These are phyloP conservation scores for Ogataea allantospora DNA, from an alignment of 805 yeast genomes.

Conservation along the genomic window DNA sequence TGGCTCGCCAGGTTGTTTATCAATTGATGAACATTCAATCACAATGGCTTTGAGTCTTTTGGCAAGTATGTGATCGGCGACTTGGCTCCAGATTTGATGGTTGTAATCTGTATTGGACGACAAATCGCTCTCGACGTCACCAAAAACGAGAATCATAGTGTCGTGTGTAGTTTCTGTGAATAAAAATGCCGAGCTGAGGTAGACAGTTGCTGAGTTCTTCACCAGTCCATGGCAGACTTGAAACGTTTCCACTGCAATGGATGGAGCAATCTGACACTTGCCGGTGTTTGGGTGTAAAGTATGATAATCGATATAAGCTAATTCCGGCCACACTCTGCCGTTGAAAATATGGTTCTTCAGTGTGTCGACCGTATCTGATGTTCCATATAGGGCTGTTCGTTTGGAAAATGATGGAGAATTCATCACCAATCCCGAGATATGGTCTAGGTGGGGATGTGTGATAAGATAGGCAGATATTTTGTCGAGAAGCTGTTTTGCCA, in stretches of 20 bases:
- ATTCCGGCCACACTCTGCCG: constrained; percentile 77
- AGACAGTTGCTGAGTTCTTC: constrained; percentile 17
- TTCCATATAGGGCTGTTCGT: constrained; percentile 51
- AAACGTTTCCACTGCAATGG: constrained; percentile 38
- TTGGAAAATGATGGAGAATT: constrained; percentile 59
- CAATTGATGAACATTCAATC: constrained; percentile 73
- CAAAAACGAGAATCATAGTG: constrained; percentile 60
- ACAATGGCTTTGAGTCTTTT: constrained; percentile 52
- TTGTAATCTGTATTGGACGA: constrained; percentile 41
- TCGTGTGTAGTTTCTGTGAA: constrained; percentile 34
- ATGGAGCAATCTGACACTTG: neutral
- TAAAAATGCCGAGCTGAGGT: constrained; percentile 61
- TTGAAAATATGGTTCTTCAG: constrained; percentile 63
- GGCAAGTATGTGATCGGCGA: constrained; percentile 46
- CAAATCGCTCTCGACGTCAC: constrained; percentile 77
- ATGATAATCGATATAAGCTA: constrained; percentile 35
- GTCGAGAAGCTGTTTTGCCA: constrained; percentile 31
- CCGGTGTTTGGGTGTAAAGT: constrained; percentile 3
- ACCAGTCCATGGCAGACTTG: constrained; percentile 37
- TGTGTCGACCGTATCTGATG: constrained; percentile 49
- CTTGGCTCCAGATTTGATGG: constrained; percentile 51
- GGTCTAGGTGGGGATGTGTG: constrained; percentile 87
- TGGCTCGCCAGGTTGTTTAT: constrained; percentile 42
- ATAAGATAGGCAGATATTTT: constrained; percentile 48
- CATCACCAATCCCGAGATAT: constrained; percentile 62